Base-by-base conservation (phyloP, 75 land plant species). In the Selaginella moellendorffii region DNA sequence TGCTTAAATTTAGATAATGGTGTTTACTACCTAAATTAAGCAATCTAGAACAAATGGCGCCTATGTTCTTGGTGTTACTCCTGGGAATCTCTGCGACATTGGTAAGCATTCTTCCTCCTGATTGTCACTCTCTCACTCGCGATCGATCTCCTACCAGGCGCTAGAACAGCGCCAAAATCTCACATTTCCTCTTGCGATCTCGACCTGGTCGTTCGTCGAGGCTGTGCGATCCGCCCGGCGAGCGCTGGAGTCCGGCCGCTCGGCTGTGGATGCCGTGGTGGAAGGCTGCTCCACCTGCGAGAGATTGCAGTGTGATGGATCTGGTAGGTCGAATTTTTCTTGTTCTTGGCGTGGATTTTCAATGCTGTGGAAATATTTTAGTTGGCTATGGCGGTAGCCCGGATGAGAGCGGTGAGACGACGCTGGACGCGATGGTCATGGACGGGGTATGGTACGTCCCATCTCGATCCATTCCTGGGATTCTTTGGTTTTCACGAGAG, bases 301-400 rank as follows among this genome's bases (percentile, higher is more conserved):
- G 71, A 74, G 65, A 25, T 72, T 92, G 36, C 72, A 84, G 25
- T 92, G 97, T 66, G 97, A 92, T 75, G 97, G 96, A 22, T 81
- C 95, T 65, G 97, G 97, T 91, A 65, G 25, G 25, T 14, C 19
- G 29, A 18, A 28, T 62, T 69, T 26, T 8, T 63, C 25, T 28
- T 20, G n/a, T 17, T 22, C n/a, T 21, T 8, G 62, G 31, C 26
- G 17, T 0, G 26, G 61, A 59, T 19, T 19, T 0, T 19, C n/a
- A 24, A 17, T 24, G 63, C 30, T 5, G 28, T 62, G 8, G 28
- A 42, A 24, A 64, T 8, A 59, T 23, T 52, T 51, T 80, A 93
- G 98, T 93, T 67, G 98, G 98, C 18, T 86, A 80, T 65, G 98
- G 98, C 56, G 98, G 98, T 18, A 93, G 96, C 74, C 98, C 98